Evolutionary conservation across 176 grass and related monocot genomes (phyloP).

Genomic region (Dactylis glomerata): DNA sequence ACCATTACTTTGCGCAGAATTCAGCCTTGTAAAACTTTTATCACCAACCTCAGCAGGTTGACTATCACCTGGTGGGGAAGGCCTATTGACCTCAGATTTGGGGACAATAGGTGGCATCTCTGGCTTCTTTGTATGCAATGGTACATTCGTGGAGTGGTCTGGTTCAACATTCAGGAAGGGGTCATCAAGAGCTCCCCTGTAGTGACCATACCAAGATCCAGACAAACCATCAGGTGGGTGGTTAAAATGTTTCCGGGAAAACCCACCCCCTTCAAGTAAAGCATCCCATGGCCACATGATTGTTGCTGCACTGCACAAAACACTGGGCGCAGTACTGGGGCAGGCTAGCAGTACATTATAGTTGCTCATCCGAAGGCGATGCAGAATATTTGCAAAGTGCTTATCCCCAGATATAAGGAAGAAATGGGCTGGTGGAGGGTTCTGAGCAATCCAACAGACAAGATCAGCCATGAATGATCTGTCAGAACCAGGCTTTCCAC

Average conservation of each 20-base stretch:
- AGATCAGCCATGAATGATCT: slow-evolving; percentile 74
- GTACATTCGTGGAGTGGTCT: slow-evolving; percentile 29
- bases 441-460: slow-evolving; percentile 74
- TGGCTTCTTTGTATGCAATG: slow-evolving; percentile 10
- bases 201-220: slow-evolving; percentile 92
- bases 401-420: slow-evolving; percentile 86
- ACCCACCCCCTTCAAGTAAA: slow-evolving; percentile 61
- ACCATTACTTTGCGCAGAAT: slow-evolving; percentile 28
- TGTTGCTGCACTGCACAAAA: slow-evolving; percentile 72
- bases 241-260: slow-evolving; percentile 60
- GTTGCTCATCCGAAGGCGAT: slow-evolving; percentile 88
- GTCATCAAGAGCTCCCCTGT: slow-evolving; percentile 64
- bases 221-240: slow-evolving; percentile 82
- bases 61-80: slow-evolving; percentile 22
- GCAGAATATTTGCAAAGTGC: slow-evolving; percentile 75
- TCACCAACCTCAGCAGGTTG: slow-evolving; percentile 30
- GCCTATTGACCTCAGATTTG: slow-evolving; percentile 29
- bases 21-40: neutral
- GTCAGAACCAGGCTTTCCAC: slow-evolving; percentile 82
- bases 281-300: slow-evolving; percentile 81
- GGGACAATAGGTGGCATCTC: slow-evolving; percentile 31
- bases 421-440: slow-evolving; percentile 93
- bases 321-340: slow-evolving; percentile 11
- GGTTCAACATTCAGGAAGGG: slow-evolving; percentile 44
- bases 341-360: slow-evolving; percentile 89